These are phyloP conservation scores for Chlorophyllum brunneum DNA, from an alignment of 768 basidiomycete species.

Conservation along the genomic window DNA sequence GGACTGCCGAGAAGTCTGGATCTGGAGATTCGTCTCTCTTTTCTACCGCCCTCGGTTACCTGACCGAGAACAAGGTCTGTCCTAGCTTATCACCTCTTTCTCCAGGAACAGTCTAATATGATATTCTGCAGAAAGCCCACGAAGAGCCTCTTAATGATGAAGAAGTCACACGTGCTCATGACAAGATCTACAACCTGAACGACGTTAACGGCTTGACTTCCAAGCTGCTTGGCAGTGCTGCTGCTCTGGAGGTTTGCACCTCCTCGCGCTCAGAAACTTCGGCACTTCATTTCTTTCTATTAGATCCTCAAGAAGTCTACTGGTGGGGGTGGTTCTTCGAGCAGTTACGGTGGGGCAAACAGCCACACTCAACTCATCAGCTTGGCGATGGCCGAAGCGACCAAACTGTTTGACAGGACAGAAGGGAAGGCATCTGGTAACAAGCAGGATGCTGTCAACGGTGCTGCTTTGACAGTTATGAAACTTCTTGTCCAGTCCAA, in stretches of 20 bases:
- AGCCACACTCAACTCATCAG: constrained; percentile 70
- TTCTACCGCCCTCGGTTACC: constrained; percentile 47
- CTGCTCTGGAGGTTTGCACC: constrained; percentile 60
- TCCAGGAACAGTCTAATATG: background rate
- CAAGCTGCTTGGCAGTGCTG: constrained; percentile 66
- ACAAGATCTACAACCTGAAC: constrained; percentile 54
- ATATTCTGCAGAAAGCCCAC: constrained; percentile 41
- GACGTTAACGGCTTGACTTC: constrained; percentile 53
- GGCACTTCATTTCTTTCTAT: background rate
- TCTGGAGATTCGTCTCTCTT: constrained; percentile 58
- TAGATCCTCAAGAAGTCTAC: constrained; percentile 70
- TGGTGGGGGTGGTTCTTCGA: constrained; percentile 35
- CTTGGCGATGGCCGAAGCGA: constrained; percentile 81
- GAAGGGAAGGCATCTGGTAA: constrained; percentile 61
- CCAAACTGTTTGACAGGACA: constrained; percentile 68
- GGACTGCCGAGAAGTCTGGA: constrained; percentile 50
- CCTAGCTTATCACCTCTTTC: background rate
- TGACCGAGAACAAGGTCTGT: constrained; percentile 48
- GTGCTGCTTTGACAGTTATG: constrained; percentile 83
- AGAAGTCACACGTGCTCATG: constrained; percentile 55
- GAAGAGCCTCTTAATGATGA: constrained; percentile 64
- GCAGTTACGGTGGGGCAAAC: constrained; percentile 30
- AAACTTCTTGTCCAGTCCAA: constrained; percentile 76
- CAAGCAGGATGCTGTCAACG: constrained; percentile 83
- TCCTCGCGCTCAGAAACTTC: background rate